Evolutionary conservation across 1,284 basidiomycete species (phyloP).

Genomic region (Cryptococcus deneoformans): DNA sequence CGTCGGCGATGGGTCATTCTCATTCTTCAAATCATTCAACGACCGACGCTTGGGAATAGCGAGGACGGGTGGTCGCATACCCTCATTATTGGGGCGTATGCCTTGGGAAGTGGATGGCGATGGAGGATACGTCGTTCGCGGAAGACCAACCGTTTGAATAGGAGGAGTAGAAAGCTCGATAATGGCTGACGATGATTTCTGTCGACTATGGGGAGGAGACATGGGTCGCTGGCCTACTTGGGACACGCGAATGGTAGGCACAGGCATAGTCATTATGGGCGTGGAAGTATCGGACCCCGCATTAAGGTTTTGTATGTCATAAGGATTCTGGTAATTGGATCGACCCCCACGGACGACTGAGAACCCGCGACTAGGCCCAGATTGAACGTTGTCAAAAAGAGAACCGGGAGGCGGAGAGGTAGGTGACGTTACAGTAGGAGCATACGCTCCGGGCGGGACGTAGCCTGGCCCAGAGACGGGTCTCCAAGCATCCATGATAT

Average conservation of each 20-base stretch:
- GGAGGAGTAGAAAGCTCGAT: conserved; percentile 22
- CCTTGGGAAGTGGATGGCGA: conserved; percentile 11
- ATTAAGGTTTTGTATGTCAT: conserved; percentile 10
- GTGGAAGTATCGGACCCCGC: background rate
- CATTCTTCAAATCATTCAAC: conserved; percentile 36
- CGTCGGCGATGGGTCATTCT: conserved; percentile 20
- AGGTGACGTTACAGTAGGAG: conserved; percentile 6
- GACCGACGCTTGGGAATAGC: conserved; percentile 37
- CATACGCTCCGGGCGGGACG: conserved; percentile 19
- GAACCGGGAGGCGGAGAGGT: conserved; percentile 9
- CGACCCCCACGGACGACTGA: conserved; percentile 44
- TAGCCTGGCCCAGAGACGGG: conserved; percentile 17
- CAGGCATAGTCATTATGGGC: conserved; percentile 1
- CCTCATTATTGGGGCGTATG: conserved; percentile 23
- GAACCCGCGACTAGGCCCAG: conserved; percentile 30
- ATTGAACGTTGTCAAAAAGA: background rate
- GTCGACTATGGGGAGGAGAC: conserved; percentile 24
- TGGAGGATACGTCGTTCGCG: conserved; percentile 3
- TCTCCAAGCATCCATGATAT: conserved; percentile 42
- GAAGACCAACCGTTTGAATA: conserved; percentile 8
- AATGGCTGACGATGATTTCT: conserved; percentile 29
- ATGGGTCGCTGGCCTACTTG: conserved; percentile 12
- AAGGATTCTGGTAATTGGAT: conserved; percentile 34
- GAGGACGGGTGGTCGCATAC: conserved; percentile 28
- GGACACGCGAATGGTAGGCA: conserved; percentile 25